Evolutionary conservation across 805 yeast genomes (phyloP), one percentile per base, ranked within the genome.

Genomic region (Schizosaccharomyces pombe): DNA sequence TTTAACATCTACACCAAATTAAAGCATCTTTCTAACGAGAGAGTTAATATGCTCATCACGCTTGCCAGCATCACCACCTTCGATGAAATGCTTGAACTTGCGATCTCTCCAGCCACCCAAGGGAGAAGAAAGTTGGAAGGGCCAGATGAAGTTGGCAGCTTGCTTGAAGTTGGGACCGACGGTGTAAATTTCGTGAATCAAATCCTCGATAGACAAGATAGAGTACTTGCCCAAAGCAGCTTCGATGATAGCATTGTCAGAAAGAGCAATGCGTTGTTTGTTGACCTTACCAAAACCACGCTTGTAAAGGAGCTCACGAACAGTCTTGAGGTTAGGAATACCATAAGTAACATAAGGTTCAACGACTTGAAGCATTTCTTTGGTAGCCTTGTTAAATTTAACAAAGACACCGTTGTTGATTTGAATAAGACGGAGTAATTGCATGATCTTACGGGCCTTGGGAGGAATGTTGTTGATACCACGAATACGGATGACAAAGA

Each of bases 101-200:
- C 73, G 72, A 61, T 78, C 76, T 70, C 83, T 79, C 85, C 82
- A 80, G 70, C 86, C 86, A 67, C 86, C 86, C 67, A 72, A 72
- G 67, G 86, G 86, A 75, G 79, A 79, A 62, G 85, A 80, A 67
- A 80, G 78, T 74, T 79, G 75, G 83, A 80, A 80, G 69, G 86
- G 86, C 84, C 85, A 80, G 71, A 80, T 72, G 75, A 80, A 80
- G 84, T 80, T 80, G 77, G 78, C 76, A 63, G 80, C 86, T 72
- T 80, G 85, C 75, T 80, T 80, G 80, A 80, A 80, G 77, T 80
- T 77, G 67, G 85, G 85, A 65, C 86, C 86, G 68, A 80, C 85
- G 57, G 85, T 77, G 80, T 72, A 77, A 67, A 80, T 79, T 74
- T 80, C 86, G 76, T 80, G 86, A 72, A 80, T 78, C 70, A 80